These are phyloP conservation scores for Vaccinium macrocarpon DNA, from an alignment of 148 eudicot species.

Conservation along the genomic window DNA sequence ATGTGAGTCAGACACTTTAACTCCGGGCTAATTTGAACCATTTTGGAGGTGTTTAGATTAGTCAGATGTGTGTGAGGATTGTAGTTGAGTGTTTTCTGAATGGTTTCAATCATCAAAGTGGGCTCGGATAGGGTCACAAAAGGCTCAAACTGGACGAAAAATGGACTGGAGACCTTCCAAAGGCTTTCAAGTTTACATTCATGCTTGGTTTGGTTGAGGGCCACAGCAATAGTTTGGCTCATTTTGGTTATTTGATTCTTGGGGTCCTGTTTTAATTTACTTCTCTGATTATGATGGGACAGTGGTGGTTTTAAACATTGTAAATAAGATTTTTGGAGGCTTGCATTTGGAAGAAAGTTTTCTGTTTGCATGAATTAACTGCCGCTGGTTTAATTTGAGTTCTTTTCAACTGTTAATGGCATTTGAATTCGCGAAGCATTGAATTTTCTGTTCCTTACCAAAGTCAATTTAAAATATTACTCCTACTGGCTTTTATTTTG, in stretches of 20 bases:
- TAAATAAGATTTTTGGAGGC: conserved; percentile 14
- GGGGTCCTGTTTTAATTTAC: not conserved
- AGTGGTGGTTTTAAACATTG: not conserved
- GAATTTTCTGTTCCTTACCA: not conserved
- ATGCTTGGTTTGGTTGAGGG: not conserved
- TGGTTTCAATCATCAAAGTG: not conserved
- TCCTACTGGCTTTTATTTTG: not conserved
- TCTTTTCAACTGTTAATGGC: conserved; percentile 1
- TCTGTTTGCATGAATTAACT: not conserved
- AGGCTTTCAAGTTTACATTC: not conserved
- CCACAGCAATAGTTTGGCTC: not conserved
- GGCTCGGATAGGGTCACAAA: not conserved
- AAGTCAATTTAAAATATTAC: not conserved
- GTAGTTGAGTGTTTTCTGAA: not conserved
- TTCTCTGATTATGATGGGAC: conserved; percentile 1
- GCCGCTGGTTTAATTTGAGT: not conserved
- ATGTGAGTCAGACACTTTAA: conserved; percentile 35
- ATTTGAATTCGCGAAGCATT: not conserved
- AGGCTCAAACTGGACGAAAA: not conserved
- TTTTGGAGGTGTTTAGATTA: not conserved
- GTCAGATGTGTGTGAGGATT: conserved; percentile 9
- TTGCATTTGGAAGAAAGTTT: not conserved
- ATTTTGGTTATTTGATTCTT: not conserved
- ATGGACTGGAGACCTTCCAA: not conserved
- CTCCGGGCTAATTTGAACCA: not conserved